Percentiles rank a stretch among this genome's conserved stretches.
phyloP scores from a whole-genome alignment of 108 stramenopile species.

The Stephanodiscus triporus region DNA sequence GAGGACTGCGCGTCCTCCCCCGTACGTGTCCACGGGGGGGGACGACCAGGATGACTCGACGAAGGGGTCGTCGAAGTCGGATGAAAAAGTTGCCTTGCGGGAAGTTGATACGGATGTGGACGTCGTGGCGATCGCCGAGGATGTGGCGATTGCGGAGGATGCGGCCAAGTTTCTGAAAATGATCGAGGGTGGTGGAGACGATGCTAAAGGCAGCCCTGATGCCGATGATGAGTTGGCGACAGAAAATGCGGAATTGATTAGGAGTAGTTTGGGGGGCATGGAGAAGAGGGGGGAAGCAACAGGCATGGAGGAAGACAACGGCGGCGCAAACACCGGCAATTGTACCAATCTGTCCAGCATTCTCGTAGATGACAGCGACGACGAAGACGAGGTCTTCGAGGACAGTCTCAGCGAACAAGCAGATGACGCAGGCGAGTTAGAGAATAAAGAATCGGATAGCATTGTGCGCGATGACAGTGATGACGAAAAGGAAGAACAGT shows the following conservation, averaged over 20 bases:
- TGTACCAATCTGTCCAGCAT: neutral
- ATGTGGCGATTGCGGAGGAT: slow-evolving; percentile 7
- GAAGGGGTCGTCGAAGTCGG: slow-evolving; percentile 2
- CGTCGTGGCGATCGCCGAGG: slow-evolving; percentile 13
- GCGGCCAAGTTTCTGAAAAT: slow-evolving; percentile 5
- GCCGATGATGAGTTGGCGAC: neutral
- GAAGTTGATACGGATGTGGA: slow-evolving; percentile 8
- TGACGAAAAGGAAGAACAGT: slow-evolving; percentile 28
- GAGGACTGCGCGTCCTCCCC: slow-evolving; percentile 40
- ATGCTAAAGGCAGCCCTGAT: neutral
- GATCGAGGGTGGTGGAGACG: neutral
- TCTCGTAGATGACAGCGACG: slow-evolving; percentile 29
- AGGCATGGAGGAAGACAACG: neutral
- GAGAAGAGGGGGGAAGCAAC: neutral
- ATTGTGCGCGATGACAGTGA: slow-evolving; percentile 23
- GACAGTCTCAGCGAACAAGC: slow-evolving; percentile 14
- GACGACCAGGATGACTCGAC: slow-evolving; percentile 5
- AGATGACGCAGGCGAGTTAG: neutral
- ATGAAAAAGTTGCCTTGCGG: neutral
- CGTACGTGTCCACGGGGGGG: slow-evolving; percentile 18
- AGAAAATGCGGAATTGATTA: neutral
- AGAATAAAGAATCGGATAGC: slow-evolving; percentile 32
- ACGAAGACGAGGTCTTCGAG: slow-evolving; percentile 29
- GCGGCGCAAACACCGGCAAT: neutral
- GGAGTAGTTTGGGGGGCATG: neutral